phyloP scores from a whole-genome alignment of 306 rosid genomes.

The Oemleria cerasiformis region DNA sequence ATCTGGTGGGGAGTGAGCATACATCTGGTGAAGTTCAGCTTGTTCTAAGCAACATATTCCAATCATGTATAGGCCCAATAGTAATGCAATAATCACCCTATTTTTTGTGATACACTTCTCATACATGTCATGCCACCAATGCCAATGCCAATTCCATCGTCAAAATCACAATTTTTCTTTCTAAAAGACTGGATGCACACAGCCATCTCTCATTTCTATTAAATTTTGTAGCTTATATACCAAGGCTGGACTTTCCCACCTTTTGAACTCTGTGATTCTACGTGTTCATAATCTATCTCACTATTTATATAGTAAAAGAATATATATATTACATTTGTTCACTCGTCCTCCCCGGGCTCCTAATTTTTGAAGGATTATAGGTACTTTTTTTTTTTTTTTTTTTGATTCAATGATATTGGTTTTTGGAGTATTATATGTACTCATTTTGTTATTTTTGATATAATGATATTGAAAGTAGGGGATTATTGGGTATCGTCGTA shows the following conservation, averaged over 20 bases:
- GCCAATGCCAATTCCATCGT: conserved; percentile 4
- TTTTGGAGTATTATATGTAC: too few relatives aligned
- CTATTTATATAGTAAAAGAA: neutral
- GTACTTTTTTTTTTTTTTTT: too few relatives aligned
- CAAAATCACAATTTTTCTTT: conserved; percentile 26
- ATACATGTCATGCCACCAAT: neutral
- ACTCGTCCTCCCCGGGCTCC: too few relatives aligned
- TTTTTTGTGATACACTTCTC: conserved; percentile 12
- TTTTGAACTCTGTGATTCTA: too few relatives aligned
- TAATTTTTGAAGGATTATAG: too few relatives aligned
- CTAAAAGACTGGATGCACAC: conserved; percentile 19
- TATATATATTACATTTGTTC: too few relatives aligned
- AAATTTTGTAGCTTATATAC: conserved; percentile 11
- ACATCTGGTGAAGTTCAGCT: conserved; percentile 85
- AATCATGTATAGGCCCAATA: conserved; percentile 78
- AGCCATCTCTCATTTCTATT: neutral
- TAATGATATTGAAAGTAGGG: too few relatives aligned
- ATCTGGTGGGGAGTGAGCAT: conserved; percentile 85
- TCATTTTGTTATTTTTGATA: too few relatives aligned
- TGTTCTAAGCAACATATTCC: conserved; percentile 71
- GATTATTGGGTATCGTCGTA: too few relatives aligned
- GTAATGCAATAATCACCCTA: conserved; percentile 44
- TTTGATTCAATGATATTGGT: too few relatives aligned
- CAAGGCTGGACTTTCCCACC: conserved; percentile 2
- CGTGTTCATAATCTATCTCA: neutral